Conservation (phyloP, 2,329 filamentous ascomycete genomes). For the Aspergillus candidus region DNA sequence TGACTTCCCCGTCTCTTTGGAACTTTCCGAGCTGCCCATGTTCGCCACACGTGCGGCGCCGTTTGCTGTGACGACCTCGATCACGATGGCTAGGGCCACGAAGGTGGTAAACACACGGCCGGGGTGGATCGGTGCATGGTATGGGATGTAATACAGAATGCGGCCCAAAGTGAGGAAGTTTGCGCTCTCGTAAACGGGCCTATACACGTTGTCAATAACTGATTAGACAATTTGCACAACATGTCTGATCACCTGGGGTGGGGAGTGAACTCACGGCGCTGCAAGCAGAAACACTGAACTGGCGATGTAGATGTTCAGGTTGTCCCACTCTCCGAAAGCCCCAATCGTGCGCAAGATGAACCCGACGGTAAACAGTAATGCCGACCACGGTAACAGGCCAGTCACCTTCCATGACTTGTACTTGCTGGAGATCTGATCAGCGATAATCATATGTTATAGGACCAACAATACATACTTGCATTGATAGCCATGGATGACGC, state of each 20-base stretch:
- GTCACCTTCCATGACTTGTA: conserved; percentile 39
- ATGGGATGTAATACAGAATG: conserved; percentile 46
- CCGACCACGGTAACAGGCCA: conserved; percentile 38
- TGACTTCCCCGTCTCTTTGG: conserved; percentile 39
- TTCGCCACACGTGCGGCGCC: conserved; percentile 46
- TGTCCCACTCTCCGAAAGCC: conserved; percentile 32
- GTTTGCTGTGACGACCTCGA: conserved; percentile 46
- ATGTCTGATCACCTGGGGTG: background rate
- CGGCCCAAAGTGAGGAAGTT: conserved; percentile 50
- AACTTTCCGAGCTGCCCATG: conserved; percentile 26
- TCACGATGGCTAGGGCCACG: conserved; percentile 46
- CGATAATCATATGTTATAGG: background rate
- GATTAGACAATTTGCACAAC: background rate
- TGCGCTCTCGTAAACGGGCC: conserved; percentile 38
- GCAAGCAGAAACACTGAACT: conserved; percentile 36
- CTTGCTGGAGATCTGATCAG: conserved; percentile 22
- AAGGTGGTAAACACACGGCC: conserved; percentile 56
- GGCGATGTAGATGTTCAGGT: conserved; percentile 34
- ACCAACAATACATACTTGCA: conserved; percentile 22
- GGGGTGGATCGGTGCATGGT: conserved; percentile 47
- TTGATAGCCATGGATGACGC: conserved; percentile 34
- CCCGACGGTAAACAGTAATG: conserved; percentile 34
- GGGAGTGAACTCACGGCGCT: conserved; percentile 28
- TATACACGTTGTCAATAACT: conserved; percentile 4
- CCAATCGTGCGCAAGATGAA: conserved; percentile 33